Conservation (phyloP, 208 protist genomes). For the Trypanosoma vivax region DNA sequence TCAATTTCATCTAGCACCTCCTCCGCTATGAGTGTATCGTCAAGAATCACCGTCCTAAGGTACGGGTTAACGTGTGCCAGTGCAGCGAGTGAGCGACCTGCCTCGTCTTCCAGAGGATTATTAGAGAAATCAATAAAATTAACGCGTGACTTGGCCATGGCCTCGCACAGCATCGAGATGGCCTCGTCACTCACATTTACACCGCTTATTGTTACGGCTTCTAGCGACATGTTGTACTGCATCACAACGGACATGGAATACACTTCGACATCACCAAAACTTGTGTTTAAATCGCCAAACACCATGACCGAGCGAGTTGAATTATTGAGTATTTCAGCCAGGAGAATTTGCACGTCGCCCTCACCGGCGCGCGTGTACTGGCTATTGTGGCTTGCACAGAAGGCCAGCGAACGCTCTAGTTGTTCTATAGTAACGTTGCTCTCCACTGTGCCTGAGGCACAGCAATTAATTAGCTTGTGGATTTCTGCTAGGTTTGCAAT, state of each 20-base stretch:
- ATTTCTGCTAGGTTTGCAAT: constrained; percentile 26
- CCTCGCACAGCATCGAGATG: constrained; percentile 67
- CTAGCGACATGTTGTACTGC: constrained; percentile 82
- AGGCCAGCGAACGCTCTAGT: constrained; percentile 48
- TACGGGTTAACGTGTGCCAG: constrained; percentile 79
- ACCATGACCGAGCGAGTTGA: constrained; percentile 70
- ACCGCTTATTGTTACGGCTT: constrained; percentile 76
- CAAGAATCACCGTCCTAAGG: constrained; percentile 78
- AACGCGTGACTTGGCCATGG: constrained; percentile 67
- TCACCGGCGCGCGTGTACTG: constrained; percentile 58
- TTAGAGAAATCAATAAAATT: constrained; percentile 83
- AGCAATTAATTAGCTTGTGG: constrained; percentile 23
- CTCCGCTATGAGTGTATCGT: constrained; percentile 81
- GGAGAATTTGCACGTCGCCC: constrained; percentile 64
- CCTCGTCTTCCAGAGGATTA: constrained; percentile 76
- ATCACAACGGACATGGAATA: constrained; percentile 69
- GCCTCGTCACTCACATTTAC: constrained; percentile 80
- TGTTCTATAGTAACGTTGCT: constrained; percentile 36
- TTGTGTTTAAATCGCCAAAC: constrained; percentile 65
- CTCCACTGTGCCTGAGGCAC: constrained; percentile 28
- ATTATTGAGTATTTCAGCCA: constrained; percentile 84
- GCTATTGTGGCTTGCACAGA: constrained; percentile 80
- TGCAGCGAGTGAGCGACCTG: constrained; percentile 68
- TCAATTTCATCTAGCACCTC: constrained; percentile 87
- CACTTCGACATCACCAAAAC: constrained; percentile 71